Base-by-base conservation (phyloP, 164 flowering plant genomes). In the Chimonanthus praecox region DNA sequence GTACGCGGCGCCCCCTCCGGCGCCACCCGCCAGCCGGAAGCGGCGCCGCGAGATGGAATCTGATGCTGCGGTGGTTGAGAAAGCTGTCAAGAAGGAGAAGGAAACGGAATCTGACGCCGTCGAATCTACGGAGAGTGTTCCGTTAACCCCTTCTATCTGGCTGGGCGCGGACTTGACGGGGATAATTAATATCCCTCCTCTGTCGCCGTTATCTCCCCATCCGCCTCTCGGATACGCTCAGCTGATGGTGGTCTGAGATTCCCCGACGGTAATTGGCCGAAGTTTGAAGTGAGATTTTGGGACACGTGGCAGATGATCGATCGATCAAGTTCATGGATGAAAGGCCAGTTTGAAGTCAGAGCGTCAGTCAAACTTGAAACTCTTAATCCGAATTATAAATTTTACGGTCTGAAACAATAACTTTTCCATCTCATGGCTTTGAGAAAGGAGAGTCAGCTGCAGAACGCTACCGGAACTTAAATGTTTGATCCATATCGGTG, bases 131-230 rank as follows among this genome's bases (percentile, higher is more conserved):
- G 64, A 18, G 63, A 15, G 64, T 33, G 2, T 66, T 49, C 88
- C 86, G 10, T 78, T 80, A 47, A 83, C 85, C 73, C 88, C 82
- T 71, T 80, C 86, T 5, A 64, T 71, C 64, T 83, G 85, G 86
- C 62, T 67, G 69, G 50, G 72, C 16, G 54, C 60, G 8, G 87
- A 85, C 7, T 72, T 33, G 47, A 77, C 80, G 49, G 82, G 83
- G 33, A 74, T 82, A 13, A 83, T 83, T 72, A 69, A 72, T 73
- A 78, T 83, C 20, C 88, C 85, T 60, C 78, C 77, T 21, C 18
- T 84, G 64, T 80, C 83, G 64, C 85, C 85, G 75, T 73, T 80
- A 74, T 82, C 86, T 61, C 79, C 82, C 0, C 74, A 64, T 67
- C 69, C 77, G 13, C 15, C 77, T 4, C 44, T 73, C 7, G 71